Conservation (phyloP, 116 monocot genomes). For the Papilionanthe hybrid region DNA sequence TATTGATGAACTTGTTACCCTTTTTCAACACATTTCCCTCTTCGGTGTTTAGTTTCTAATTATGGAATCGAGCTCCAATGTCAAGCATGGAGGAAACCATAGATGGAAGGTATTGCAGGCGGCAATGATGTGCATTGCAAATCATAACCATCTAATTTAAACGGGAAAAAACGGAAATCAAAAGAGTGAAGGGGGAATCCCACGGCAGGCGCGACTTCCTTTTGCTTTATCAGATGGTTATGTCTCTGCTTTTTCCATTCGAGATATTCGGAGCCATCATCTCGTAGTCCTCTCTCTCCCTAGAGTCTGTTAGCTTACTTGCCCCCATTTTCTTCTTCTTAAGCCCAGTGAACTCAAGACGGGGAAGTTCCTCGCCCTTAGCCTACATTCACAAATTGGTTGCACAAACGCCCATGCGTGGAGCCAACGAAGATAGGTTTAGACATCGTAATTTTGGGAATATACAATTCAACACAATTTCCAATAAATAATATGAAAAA, state of each 20-base stretch:
- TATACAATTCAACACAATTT: no score
- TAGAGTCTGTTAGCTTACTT: background rate
- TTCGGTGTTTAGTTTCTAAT: background rate
- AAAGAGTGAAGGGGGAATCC: background rate
- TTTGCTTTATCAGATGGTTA: conserved; percentile 17
- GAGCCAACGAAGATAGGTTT: no score
- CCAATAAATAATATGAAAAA: no score
- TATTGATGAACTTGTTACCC: background rate
- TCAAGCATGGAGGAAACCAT: conserved; percentile 23
- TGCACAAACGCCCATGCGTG: no score
- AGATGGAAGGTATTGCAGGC: conserved; percentile 2
- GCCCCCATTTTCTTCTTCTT: no score
- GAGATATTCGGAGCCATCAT: conserved; percentile 7
- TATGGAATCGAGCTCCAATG: conserved; percentile 18
- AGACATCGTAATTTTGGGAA: no score
- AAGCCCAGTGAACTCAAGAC: no score
- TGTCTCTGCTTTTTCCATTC: conserved; percentile 14
- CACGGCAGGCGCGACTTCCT: background rate
- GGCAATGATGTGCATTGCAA: conserved; percentile 15
- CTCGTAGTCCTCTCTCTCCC: background rate
- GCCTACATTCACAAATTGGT: no score
- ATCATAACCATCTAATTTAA: conserved; percentile 3
- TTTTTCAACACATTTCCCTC: conserved; percentile 10
- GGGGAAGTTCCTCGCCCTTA: no score
- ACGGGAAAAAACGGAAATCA: background rate